Base-by-base conservation (phyloP, 2,329 filamentous ascomycete genomes). In the Podosphaera fusca region DNA sequence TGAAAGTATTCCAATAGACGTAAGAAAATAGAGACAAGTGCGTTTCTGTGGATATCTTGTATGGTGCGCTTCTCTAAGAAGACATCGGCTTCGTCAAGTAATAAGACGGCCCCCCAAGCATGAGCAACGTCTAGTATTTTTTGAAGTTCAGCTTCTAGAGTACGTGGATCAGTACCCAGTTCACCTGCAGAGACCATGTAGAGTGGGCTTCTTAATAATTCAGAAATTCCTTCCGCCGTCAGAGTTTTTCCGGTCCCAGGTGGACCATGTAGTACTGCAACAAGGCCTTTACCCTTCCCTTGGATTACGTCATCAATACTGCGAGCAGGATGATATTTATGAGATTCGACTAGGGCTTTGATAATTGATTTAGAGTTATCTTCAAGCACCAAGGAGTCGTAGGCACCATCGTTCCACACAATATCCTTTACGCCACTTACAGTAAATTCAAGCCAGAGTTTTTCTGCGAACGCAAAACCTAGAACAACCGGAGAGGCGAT, bases 1-100 rank as follows among this genome's bases (percentile, higher is more conserved):
- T 94, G 85, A 70, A 94, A 94, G 68, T 94, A 95, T 69, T 95
- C 89, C 0, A 95, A 74, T 58, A 90, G 75, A 0, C 87, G 81
- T 2, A 95, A 72, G 73, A 95, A 95, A 64, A 94, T 87, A 67
- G 82, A 86, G 56, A 94, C 88, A 0, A 92, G 78, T 0, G 84
- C 84, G 63, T 94, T 94, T 58, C 87, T 82, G 66, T 88, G 83
- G 56, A 94, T 82, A 63, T 94, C 86, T 61, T 87, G 82, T 64
- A 87, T 81, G 53, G 86, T 84, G 1, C 87, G 80, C 68, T 86
- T 84, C 72, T 94, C 85, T 8, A 94, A 72, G 70, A 89, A 89
- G 3, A 88, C 83, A 63, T 90, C 85, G 1, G 84, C 87, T 70
- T 94, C 88, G 63, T 94, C 87, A 0, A 94, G 78, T 2, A 94